phyloP scores from a whole-genome alignment of 768 basidiomycete species.

The Pisolithus tinctorius region DNA sequence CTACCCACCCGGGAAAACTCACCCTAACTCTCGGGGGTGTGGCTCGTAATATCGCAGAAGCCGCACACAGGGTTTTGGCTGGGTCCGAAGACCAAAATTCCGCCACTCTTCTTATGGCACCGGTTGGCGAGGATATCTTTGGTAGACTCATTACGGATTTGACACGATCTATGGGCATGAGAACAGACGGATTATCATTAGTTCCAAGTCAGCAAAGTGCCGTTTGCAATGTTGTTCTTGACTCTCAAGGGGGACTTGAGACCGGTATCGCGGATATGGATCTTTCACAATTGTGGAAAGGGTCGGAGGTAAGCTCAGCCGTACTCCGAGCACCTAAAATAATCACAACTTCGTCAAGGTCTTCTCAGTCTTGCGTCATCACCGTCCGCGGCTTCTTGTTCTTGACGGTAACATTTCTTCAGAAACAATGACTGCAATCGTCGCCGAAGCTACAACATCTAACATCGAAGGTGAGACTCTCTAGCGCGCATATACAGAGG shows the following conservation, averaged over 20 bases:
- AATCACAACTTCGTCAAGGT: conserved; percentile 34
- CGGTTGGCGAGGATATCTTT: conserved; percentile 72
- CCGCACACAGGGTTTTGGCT: conserved; percentile 60
- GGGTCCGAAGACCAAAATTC: conserved; percentile 17
- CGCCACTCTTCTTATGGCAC: conserved; percentile 60
- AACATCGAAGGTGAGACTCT: conserved; percentile 47
- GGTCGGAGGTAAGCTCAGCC: conserved; percentile 33
- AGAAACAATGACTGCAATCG: conserved; percentile 42
- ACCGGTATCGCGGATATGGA: conserved; percentile 94
- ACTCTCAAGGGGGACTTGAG: conserved; percentile 60
- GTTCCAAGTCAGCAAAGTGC: conserved; percentile 47
- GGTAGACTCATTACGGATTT: conserved; percentile 60
- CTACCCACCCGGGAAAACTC: conserved; percentile 78
- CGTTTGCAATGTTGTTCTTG: conserved; percentile 83
- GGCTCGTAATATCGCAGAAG: conserved; percentile 92
- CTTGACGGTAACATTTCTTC: conserved; percentile 72
- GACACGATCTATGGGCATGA: conserved; percentile 60
- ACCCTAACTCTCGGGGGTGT: conserved; percentile 79
- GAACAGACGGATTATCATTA: conserved; percentile 69
- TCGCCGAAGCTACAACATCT: conserved; percentile 42
- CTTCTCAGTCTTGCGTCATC: conserved; percentile 37
- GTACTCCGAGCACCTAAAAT: neutral
- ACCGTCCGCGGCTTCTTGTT: conserved; percentile 54
- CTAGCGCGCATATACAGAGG: neutral
- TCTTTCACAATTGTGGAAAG: conserved; percentile 46